These are phyloP conservation scores for Neonectria coccinea DNA, from an alignment of 2,329 filamentous ascomycete genomes.

Conservation along the genomic window DNA sequence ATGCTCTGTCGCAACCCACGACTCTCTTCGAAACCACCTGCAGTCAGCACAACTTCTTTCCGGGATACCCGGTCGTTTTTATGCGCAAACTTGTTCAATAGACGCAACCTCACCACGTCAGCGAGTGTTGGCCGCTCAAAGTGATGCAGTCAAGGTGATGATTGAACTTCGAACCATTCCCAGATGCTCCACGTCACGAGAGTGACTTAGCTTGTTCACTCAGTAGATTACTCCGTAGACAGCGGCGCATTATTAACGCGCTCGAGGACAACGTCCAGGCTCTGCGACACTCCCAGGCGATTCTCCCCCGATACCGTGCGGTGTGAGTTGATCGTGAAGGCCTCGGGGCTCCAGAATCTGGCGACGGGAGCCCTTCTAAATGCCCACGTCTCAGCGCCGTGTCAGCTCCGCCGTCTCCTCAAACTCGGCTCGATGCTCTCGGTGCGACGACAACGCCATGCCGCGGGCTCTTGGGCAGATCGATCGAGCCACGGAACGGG, in stretches of 20 bases:
- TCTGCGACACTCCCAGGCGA: background rate
- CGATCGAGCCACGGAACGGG: conserved; percentile 37
- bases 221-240: background rate
- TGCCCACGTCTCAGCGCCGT: background rate
- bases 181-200: background rate
- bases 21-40: background rate
- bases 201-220: background rate
- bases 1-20: background rate
- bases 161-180: too few relatives aligned
- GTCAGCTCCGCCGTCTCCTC: background rate
- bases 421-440: conserved; percentile 5
- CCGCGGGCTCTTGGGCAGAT: background rate
- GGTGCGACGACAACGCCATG: conserved; percentile 28
- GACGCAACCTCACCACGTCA: too few relatives aligned
- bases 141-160: background rate
- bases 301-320: background rate
- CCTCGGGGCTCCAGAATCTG: background rate
- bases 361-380: background rate
- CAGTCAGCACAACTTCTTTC: background rate
- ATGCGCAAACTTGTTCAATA: too few relatives aligned
- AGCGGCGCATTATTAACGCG: background rate
- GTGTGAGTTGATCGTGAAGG: conserved; percentile 1
- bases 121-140: background rate
- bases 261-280: background rate
- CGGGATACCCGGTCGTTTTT: background rate